A percentile compares a stretch with the other conserved stretches of the same genome.
Evolutionary conservation across 805 yeast genomes (phyloP).

Genomic region (Starmerella floricola): DNA sequence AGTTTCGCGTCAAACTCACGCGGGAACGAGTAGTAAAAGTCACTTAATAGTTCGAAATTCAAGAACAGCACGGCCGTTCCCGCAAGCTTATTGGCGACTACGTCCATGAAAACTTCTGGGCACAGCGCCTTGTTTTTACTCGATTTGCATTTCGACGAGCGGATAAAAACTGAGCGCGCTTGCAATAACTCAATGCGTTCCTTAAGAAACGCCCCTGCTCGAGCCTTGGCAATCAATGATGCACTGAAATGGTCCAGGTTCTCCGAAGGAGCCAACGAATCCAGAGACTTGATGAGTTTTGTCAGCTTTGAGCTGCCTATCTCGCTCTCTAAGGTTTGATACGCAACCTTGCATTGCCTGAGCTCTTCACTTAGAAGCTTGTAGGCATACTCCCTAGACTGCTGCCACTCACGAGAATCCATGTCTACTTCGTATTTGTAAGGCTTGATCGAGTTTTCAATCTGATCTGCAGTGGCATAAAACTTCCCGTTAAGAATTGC

Average conservation of each 20-base stretch:
- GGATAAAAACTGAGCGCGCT: constrained; percentile 65
- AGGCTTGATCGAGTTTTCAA: constrained; percentile 95
- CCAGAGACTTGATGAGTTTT: constrained; percentile 64
- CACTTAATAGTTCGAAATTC: constrained; percentile 86
- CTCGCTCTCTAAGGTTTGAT: constrained; percentile 44
- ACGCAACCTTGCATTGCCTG: constrained; percentile 62
- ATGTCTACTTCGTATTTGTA: constrained; percentile 94
- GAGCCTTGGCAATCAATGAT: constrained; percentile 61
- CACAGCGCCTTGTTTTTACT: constrained; percentile 79
- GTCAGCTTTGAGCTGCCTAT: constrained; percentile 75
- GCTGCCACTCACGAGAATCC: constrained; percentile 87
- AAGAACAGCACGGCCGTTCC: constrained; percentile 85
- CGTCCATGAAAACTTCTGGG: constrained; percentile 88
- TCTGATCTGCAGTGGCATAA: constrained; percentile 93
- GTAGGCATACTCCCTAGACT: constrained; percentile 67
- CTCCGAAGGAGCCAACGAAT: constrained; percentile 35
- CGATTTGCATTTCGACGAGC: constrained; percentile 59
- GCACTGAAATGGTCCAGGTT: constrained; percentile 43
- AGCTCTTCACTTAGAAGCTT: constrained; percentile 69
- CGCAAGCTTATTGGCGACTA: constrained; percentile 80
- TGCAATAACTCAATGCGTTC: constrained; percentile 59
- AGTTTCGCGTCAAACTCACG: constrained; percentile 75
- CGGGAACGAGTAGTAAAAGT: constrained; percentile 92
- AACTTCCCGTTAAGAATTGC: constrained; percentile 65
- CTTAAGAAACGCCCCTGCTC: constrained; percentile 66